Conservation (phyloP, 352 stramenopile genomes). For the Lagenidium giganteum region DNA sequence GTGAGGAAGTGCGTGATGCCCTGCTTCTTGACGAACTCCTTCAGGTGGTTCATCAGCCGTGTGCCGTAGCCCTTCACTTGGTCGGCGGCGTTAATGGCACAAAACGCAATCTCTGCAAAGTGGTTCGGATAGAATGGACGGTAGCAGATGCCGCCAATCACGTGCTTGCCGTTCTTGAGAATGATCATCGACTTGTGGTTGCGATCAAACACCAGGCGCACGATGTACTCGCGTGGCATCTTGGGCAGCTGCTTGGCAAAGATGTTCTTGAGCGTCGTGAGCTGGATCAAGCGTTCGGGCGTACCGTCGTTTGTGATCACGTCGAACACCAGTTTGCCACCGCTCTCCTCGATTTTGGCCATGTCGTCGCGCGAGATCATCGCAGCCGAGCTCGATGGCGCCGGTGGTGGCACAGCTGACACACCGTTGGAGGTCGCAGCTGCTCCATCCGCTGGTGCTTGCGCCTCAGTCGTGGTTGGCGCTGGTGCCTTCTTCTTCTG, state of each 20-base stretch:
- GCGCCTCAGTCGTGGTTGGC: too few species aligned
- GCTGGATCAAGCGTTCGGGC: slow-evolving; percentile 85
- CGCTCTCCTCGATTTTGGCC: slow-evolving; percentile 84
- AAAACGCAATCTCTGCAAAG: slow-evolving; percentile 99
- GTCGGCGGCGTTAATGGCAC: slow-evolving; percentile 95
- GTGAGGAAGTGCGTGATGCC: slow-evolving; percentile 96
- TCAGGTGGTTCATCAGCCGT: slow-evolving; percentile 99
- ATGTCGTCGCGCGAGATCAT: slow-evolving; percentile 85
- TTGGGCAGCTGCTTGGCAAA: slow-evolving; percentile 98
- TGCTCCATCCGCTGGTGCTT: too few species aligned
- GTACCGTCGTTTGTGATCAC: slow-evolving; percentile 90
- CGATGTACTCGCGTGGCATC: slow-evolving; percentile 99
- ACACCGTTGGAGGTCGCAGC: too few species aligned
- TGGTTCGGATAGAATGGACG: slow-evolving; percentile 90
- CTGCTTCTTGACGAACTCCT: slow-evolving; percentile 93
- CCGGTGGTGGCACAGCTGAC: too few species aligned
- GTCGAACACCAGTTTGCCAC: slow-evolving; percentile 71
- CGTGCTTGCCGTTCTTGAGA: slow-evolving; percentile 86
- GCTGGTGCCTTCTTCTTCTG: too few species aligned
- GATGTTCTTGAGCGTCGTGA: slow-evolving; percentile 97
- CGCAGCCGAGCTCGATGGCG: too few species aligned
- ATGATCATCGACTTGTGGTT: slow-evolving; percentile 93
- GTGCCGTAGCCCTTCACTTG: slow-evolving; percentile 98
- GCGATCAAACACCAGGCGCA: slow-evolving; percentile 97
- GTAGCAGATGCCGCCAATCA: slow-evolving; percentile 99